Evolutionary conservation across 768 basidiomycete species (phyloP).

Genomic region (Naganishia antarctica): DNA sequence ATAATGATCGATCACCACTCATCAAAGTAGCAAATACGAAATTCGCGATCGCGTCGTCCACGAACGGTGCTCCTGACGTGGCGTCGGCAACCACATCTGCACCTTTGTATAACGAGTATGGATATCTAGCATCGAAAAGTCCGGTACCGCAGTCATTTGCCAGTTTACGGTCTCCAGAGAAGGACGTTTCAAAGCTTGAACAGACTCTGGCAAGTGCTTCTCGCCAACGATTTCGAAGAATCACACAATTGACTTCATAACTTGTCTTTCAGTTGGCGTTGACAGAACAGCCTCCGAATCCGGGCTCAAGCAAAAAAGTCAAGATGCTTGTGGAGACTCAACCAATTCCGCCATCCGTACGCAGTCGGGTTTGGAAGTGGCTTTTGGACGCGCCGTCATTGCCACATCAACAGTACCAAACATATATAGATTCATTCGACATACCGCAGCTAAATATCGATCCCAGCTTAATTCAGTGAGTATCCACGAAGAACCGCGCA

Average conservation of each 20-base stretch:
- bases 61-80: no score
- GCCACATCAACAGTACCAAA: slow-evolving; percentile 11
- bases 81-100: background rate
- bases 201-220: slow-evolving; percentile 15
- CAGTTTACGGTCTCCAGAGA: slow-evolving; percentile 26
- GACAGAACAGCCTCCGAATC: slow-evolving; percentile 32
- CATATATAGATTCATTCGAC: background rate
- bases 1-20: no score
- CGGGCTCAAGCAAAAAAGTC: slow-evolving; percentile 38
- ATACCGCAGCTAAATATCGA: background rate
- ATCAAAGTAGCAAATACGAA: no score
- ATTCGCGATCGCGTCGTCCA: no score
- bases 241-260: background rate
- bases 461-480: slow-evolving; percentile 13
- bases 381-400: slow-evolving; percentile 23
- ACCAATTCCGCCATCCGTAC: slow-evolving; percentile 38
- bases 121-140: slow-evolving; percentile 39
- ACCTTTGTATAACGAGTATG: slow-evolving; percentile 41
- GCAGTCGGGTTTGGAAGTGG: slow-evolving; percentile 47
- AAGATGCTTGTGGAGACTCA: slow-evolving; percentile 39
- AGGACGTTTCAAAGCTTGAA: slow-evolving; percentile 12
- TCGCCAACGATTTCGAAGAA: background rate
- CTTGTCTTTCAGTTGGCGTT: slow-evolving; percentile 33
- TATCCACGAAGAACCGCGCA: no score
- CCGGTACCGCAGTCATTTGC: slow-evolving; percentile 42